Conservation (phyloP, 225 moss, liverwort and hornwort species). For the Marchantia paleacea region DNA sequence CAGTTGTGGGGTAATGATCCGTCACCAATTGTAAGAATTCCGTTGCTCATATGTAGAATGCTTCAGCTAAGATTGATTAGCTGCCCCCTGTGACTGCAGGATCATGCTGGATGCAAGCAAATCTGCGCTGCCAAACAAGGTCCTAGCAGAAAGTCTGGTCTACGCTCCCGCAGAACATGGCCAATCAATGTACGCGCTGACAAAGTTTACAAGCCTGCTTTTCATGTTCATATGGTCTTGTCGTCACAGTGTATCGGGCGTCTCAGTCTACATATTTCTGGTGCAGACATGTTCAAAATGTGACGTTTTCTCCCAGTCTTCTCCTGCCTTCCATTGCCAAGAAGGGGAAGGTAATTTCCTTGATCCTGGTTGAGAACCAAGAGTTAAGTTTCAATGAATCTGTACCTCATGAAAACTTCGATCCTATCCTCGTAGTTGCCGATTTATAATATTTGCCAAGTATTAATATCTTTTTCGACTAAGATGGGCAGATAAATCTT, state of each 20-base stretch:
- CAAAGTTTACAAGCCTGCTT: background rate
- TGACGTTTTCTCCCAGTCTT: slow-evolving; percentile 55
- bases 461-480: no score
- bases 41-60: no score
- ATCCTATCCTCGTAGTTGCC: no score
- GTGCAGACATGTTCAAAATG: slow-evolving; percentile 47
- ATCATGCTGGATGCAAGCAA: slow-evolving; percentile 65
- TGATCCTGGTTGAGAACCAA: background rate
- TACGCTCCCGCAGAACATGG: slow-evolving; percentile 65
- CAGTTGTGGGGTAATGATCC: slow-evolving; percentile 67
- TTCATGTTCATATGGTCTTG: background rate
- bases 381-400: background rate
- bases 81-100: slow-evolving; percentile 35
- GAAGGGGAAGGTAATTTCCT: slow-evolving; percentile 25
- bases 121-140: slow-evolving; percentile 44
- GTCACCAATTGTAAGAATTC: background rate
- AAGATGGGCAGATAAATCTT: no score
- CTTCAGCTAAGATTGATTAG: background rate
- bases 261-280: background rate
- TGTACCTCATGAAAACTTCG: no score
- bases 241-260: background rate
- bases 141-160: slow-evolving; percentile 56
- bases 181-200: slow-evolving; percentile 44
- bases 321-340: slow-evolving; percentile 50
- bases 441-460: no score